Conservation (phyloP, 179 eudicot species). For the Silene vulgaris region DNA sequence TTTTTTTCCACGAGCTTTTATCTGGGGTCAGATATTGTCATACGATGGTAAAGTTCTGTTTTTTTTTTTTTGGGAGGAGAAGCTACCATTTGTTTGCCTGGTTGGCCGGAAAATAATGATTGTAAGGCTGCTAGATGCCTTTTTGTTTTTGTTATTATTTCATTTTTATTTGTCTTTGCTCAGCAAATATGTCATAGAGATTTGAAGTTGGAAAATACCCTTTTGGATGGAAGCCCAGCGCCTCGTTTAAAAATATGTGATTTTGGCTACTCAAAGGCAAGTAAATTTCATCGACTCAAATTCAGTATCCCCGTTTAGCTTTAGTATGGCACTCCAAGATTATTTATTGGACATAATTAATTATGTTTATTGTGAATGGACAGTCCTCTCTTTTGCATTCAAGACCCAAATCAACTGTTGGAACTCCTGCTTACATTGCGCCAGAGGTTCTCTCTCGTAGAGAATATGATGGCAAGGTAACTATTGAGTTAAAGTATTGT, state of each 20-base stretch:
- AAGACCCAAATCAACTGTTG: slow-evolving; percentile 80
- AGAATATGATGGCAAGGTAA: slow-evolving; percentile 80
- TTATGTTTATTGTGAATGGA: slow-evolving; percentile 19
- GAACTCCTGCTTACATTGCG: slow-evolving; percentile 84
- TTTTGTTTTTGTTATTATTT: background rate
- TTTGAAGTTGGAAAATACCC: slow-evolving; percentile 38
- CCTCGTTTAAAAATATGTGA: slow-evolving; percentile 41
- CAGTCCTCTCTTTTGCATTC: slow-evolving; percentile 55
- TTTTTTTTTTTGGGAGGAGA: background rate
- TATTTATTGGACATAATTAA: background rate
- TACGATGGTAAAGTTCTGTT: slow-evolving; percentile 35
- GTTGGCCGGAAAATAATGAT: background rate
- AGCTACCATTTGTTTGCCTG: background rate
- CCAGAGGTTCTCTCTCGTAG: slow-evolving; percentile 70
- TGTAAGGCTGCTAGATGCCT: too few species aligned
- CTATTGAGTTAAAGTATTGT: background rate
- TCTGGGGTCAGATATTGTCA: slow-evolving; percentile 50
- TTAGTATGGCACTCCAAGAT: background rate
- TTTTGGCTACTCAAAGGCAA: slow-evolving; percentile 35
- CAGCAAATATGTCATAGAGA: slow-evolving; percentile 48
- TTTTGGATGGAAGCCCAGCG: slow-evolving; percentile 41
- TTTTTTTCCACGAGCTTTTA: too few species aligned
- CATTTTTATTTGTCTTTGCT: slow-evolving; percentile 3
- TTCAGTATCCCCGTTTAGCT: background rate
- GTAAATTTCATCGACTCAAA: background rate